Conservation (phyloP, 179 eudicot species). For the Beta lomatogona region DNA sequence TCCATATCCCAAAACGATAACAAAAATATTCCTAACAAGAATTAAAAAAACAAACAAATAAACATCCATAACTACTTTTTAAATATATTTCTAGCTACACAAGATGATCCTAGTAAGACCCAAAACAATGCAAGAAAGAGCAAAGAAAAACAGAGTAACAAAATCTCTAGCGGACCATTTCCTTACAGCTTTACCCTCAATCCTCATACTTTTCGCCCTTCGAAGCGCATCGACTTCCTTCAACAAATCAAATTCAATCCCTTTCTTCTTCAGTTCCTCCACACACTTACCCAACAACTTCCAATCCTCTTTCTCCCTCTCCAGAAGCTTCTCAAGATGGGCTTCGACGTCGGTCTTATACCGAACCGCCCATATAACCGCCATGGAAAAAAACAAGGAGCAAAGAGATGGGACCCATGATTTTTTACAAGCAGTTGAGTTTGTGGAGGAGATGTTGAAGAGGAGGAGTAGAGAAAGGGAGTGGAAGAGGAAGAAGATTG, state of each 20-base stretch:
- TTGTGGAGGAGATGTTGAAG: constrained; percentile 44
- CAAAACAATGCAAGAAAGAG: constrained; percentile 60
- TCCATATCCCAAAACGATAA: background rate
- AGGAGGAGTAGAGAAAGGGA: constrained; percentile 66
- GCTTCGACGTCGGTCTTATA: constrained; percentile 77
- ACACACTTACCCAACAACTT: constrained; percentile 70
- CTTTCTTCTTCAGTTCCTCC: constrained; percentile 81
- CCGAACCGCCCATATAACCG: constrained; percentile 72
- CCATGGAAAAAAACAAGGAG: constrained; percentile 64
- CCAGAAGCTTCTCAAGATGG: constrained; percentile 70
- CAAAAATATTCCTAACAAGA: no score
- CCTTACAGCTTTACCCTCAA: constrained; percentile 53
- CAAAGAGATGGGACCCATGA: constrained; percentile 83
- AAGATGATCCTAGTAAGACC: constrained; percentile 71
- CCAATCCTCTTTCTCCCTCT: constrained; percentile 81
- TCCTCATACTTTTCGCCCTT: constrained; percentile 79
- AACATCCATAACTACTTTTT: background rate
- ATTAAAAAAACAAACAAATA: background rate
- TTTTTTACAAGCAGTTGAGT: constrained; percentile 42
- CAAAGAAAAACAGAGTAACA: constrained; percentile 65
- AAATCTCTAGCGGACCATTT: constrained; percentile 85
- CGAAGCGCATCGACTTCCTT: constrained; percentile 89
- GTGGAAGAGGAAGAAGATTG: constrained; percentile 85
- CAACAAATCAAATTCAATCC: constrained; percentile 80
- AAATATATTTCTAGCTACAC: constrained; percentile 35